phyloP scores from a whole-genome alignment of 2,329 filamentous ascomycete genomes.

The Chaetothyriales sp. region DNA sequence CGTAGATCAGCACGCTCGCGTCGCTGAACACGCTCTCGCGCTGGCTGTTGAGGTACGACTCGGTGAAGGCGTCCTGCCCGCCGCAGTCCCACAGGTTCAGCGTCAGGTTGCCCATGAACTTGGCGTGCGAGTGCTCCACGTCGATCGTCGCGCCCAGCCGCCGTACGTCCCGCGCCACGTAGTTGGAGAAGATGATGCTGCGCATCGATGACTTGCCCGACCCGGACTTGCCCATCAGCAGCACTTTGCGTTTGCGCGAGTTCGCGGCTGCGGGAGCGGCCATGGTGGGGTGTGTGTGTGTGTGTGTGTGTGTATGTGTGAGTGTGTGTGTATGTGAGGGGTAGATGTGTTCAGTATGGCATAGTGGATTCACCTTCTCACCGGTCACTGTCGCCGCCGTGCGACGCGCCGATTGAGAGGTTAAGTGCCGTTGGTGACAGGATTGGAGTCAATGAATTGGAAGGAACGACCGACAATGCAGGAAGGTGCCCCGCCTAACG shows the following conservation, averaged over 20 bases:
- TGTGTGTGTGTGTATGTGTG: background rate
- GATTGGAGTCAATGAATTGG: too few relatives aligned
- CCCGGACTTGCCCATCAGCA: conserved; percentile 88
- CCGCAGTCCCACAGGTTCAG: conserved; percentile 98
- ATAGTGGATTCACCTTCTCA: too few relatives aligned
- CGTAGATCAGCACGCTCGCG: conserved; percentile 77
- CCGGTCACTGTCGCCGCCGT: too few relatives aligned
- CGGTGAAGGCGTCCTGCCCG: conserved; percentile 96
- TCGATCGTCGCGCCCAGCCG: conserved; percentile 91
- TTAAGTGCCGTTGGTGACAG: too few relatives aligned
- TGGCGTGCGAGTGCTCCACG: conserved; percentile 95
- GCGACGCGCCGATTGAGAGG: too few relatives aligned
- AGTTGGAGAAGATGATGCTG: conserved; percentile 97
- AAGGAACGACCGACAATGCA: too few relatives aligned
- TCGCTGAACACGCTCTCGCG: conserved; percentile 92
- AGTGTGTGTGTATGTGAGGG: too few relatives aligned
- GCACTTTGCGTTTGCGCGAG: conserved; percentile 57
- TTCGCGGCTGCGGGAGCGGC: background rate
- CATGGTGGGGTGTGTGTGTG: background rate
- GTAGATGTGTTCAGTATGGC: too few relatives aligned
- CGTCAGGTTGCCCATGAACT: conserved; percentile 94
- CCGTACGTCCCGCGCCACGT: conserved; percentile 88
- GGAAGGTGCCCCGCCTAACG: too few relatives aligned
- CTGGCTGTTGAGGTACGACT: conserved; percentile 93
- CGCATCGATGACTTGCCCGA: conserved; percentile 98